Percentiles rank a stretch among this genome's conserved stretches.
phyloP scores from a whole-genome alignment of 208 protist genomes.

The Leptomonas pyrrhocoris region DNA sequence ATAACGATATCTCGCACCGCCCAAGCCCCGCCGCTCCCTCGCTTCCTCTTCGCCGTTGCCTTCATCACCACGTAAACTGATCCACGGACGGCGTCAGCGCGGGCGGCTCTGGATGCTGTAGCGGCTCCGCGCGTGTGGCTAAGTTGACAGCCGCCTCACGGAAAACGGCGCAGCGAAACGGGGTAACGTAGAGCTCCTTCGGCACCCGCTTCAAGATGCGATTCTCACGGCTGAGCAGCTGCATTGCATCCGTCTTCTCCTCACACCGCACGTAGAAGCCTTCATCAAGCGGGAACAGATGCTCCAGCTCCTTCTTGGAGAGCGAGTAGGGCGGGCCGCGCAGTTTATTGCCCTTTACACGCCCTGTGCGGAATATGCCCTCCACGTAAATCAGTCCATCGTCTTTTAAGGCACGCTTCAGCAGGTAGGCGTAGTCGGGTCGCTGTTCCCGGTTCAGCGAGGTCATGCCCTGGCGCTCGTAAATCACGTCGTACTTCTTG shows the following conservation, averaged over 20 bases:
- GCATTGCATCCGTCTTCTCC: slow-evolving; percentile 85
- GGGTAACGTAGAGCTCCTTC: slow-evolving; percentile 82
- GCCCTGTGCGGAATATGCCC: slow-evolving; percentile 85
- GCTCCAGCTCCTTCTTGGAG: slow-evolving; percentile 67
- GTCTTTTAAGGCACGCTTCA: slow-evolving; percentile 82
- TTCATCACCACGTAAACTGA: slow-evolving; percentile 10
- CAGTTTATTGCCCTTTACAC: slow-evolving; percentile 83
- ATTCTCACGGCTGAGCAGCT: slow-evolving; percentile 79
- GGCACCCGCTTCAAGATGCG: slow-evolving; percentile 78
- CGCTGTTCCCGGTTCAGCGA: slow-evolving; percentile 81
- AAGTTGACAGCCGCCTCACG: slow-evolving; percentile 60
- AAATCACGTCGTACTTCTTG: slow-evolving; percentile 83
- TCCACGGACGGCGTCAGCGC: slow-evolving; percentile 9
- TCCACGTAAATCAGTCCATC: slow-evolving; percentile 90
- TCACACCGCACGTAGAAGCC: slow-evolving; percentile 89
- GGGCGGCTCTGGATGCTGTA: slow-evolving; percentile 29
- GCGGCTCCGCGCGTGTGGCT: slow-evolving; percentile 27
- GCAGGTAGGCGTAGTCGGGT: slow-evolving; percentile 80
- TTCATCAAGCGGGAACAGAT: slow-evolving; percentile 69
- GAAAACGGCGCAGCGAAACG: slow-evolving; percentile 88
- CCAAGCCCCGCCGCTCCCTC: no score
- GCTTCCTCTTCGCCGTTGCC: not conserved
- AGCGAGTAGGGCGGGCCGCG: slow-evolving; percentile 77
- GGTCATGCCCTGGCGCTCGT: slow-evolving; percentile 87
- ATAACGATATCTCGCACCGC: not conserved